Percentiles rank a stretch among this genome's conserved stretches.
phyloP scores from a whole-genome alignment of 345 rosid genomes.

The Boechera divaricarpa region DNA sequence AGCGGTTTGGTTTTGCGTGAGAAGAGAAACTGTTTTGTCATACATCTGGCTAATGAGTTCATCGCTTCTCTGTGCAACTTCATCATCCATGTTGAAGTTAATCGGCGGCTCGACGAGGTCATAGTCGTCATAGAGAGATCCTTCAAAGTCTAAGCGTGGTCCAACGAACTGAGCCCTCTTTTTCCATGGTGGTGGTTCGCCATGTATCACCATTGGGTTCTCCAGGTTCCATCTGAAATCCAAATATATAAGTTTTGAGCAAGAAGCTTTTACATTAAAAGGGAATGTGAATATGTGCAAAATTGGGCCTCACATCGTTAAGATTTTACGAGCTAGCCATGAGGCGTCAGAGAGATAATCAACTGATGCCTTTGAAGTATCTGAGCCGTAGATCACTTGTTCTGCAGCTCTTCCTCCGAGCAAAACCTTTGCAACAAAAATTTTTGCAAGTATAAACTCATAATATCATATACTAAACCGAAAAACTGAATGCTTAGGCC shows the following conservation, averaged over 20 bases:
- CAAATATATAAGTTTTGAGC: not conserved
- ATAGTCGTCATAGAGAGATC: constrained; percentile 82
- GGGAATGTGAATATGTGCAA: constrained; percentile 10
- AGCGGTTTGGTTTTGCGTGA: constrained; percentile 75
- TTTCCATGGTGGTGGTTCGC: constrained; percentile 93
- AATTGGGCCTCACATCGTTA: constrained; percentile 63
- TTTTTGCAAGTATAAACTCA: not conserved
- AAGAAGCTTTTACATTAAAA: not conserved
- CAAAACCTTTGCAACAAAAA: constrained; percentile 55
- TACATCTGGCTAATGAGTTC: constrained; percentile 66
- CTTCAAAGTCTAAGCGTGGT: constrained; percentile 91
- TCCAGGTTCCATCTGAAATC: constrained; percentile 88
- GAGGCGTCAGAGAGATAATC: constrained; percentile 90
- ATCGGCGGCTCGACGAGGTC: constrained; percentile 76
- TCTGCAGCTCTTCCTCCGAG: constrained; percentile 98
- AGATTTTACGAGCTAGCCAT: constrained; percentile 95
- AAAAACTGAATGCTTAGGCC: not conserved
- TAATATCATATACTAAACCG: not conserved
- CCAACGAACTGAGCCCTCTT: constrained; percentile 78
- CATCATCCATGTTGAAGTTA: constrained; percentile 86
- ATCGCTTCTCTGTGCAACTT: constrained; percentile 77
- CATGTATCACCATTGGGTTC: constrained; percentile 90
- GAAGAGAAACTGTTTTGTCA: constrained; percentile 66
- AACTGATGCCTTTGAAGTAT: constrained; percentile 86
- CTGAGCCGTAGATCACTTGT: constrained; percentile 85